A percentile compares a stretch with the other conserved stretches of the same genome.
Conservation (phyloP, 2,329 filamentous ascomycete genomes). For the Neofusicoccum cordaticola region DNA sequence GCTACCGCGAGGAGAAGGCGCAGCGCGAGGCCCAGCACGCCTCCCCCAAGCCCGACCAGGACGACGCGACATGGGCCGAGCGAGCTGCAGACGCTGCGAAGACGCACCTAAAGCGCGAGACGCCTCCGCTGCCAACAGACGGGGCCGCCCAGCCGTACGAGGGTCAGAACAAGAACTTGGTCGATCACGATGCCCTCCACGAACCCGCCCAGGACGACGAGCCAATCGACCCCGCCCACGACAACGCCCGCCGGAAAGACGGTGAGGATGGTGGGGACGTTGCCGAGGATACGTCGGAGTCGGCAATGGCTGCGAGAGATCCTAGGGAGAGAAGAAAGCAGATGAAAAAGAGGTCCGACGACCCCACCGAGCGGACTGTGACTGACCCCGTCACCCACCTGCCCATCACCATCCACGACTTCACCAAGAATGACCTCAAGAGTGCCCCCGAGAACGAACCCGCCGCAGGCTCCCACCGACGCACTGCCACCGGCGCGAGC, state of each 20-base stretch:
- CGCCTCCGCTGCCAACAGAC: conserved; percentile 15
- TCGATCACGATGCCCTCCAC: conserved; percentile 7
- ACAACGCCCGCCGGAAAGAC: conserved; percentile 22
- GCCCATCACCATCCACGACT: conserved; percentile 66
- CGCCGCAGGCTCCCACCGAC: conserved; percentile 37
- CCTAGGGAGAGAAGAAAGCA: conserved; percentile 48
- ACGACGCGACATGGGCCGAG: conserved; percentile 33
- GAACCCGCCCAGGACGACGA: conserved; percentile 31
- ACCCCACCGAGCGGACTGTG: conserved; percentile 56
- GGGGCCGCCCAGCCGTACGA: conserved; percentile 32
- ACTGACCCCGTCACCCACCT: conserved; percentile 72
- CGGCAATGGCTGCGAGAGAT: conserved; percentile 33
- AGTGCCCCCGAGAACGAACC: conserved; percentile 46
- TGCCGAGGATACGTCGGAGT: conserved; percentile 46
- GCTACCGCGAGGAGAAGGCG: conserved; percentile 47
- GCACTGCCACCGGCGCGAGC: conserved; percentile 46
- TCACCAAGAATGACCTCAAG: conserved; percentile 61
- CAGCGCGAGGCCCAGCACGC: conserved; percentile 37
- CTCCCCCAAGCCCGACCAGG: conserved; percentile 22
- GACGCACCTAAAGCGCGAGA: conserved; percentile 31
- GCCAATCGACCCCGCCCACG: conserved; percentile 21
- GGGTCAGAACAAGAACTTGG: conserved; percentile 36
- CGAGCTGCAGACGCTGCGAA: conserved; percentile 37
- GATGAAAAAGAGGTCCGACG: conserved; percentile 49
- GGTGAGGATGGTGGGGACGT: conserved; percentile 23